phyloP scores from a whole-genome alignment of 345 rosid species.

The Anastatica hierochuntica region DNA sequence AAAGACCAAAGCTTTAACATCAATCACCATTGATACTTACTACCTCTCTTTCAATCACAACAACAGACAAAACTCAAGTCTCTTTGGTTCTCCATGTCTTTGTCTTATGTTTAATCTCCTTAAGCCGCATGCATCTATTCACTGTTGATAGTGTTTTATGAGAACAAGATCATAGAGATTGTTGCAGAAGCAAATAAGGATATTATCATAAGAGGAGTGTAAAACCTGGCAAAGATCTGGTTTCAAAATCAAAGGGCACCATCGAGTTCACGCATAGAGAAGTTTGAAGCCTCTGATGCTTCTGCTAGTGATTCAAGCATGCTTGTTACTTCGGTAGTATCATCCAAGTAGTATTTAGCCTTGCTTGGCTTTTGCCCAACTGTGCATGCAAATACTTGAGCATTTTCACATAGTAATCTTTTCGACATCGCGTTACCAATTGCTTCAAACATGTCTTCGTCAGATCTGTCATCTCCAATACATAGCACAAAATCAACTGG shows the following conservation, averaged over 20 bases:
- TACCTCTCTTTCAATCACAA: slow-evolving; percentile 17
- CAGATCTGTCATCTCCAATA: slow-evolving; percentile 32
- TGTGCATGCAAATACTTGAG: slow-evolving; percentile 61
- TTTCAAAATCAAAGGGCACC: slow-evolving; percentile 10
- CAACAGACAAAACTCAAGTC: slow-evolving; percentile 15
- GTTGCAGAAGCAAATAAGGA: background rate
- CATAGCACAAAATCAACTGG: slow-evolving; percentile 32
- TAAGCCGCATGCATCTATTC: slow-evolving; percentile 25
- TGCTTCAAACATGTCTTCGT: slow-evolving; percentile 34
- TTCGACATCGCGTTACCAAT: slow-evolving; percentile 33
- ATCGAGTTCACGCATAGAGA: slow-evolving; percentile 26
- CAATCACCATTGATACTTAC: slow-evolving; percentile 7
- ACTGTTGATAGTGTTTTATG: background rate
- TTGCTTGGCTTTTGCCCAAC: slow-evolving; percentile 97
- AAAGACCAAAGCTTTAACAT: slow-evolving; percentile 13
- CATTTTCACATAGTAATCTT: slow-evolving; percentile 14
- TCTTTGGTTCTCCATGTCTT: slow-evolving; percentile 8
- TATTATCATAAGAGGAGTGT: background rate
- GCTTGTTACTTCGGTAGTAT: slow-evolving; percentile 28
- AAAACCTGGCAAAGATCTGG: slow-evolving; percentile 16
- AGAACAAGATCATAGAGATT: slow-evolving; percentile 2
- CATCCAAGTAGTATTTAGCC: slow-evolving; percentile 73
- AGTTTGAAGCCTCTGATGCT: slow-evolving; percentile 22
- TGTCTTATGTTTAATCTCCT: background rate
- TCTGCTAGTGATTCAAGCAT: slow-evolving; percentile 35